Base-by-base conservation (phyloP, 805 yeast species). In the Zygotorulaspora chibaensis region DNA sequence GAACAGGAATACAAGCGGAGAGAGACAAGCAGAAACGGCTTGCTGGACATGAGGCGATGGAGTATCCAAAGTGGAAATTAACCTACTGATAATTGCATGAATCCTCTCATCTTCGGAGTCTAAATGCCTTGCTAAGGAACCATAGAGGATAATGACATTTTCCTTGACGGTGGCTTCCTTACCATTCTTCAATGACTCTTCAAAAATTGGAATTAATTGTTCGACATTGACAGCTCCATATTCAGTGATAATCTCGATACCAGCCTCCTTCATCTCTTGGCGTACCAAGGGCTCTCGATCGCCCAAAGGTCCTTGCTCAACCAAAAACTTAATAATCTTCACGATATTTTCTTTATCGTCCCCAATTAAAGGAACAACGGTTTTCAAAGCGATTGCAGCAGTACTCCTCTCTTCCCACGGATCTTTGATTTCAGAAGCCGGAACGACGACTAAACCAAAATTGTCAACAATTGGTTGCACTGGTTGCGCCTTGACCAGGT, bases 21-120 rank as follows among this genome's bases (percentile, higher is more conserved):
- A 84, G 54, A 93, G 72, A 65, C 96, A 86, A 53, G 82, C 84
- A 2, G 96, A 79, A 35, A 90, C 83, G 1, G 96, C 96, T 59
- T 73, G 79, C 62, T 90, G 97, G 11, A 93, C 96, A 48, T 83
- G 84, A 61, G 88, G 95, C 2, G 95, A 85, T 1, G 96, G 96
- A 0, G 93, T 84, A 36, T 82, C 85, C 38, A 93, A 71, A 1
- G 98, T 86, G 35, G 73, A 71, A 30, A 93, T 60, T 51, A 93
- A 71, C 56, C 89, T 75, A 25, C 80, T 81, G 34, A 87, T 79
- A 53, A 88, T 85, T 2, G 72, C 65, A 12, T 72, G 68, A 41
- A 90, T 70, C 62, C 96, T 77, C 1, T 73, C 56, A 59, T 93
- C 99, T 17, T 74, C 66, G 0, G 77, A 56, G 12, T 77, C 71